These are phyloP conservation scores for Penicillium cosmopolitanum DNA, from an alignment of 495 filamentous ascomycete genomes.

Conservation along the genomic window DNA sequence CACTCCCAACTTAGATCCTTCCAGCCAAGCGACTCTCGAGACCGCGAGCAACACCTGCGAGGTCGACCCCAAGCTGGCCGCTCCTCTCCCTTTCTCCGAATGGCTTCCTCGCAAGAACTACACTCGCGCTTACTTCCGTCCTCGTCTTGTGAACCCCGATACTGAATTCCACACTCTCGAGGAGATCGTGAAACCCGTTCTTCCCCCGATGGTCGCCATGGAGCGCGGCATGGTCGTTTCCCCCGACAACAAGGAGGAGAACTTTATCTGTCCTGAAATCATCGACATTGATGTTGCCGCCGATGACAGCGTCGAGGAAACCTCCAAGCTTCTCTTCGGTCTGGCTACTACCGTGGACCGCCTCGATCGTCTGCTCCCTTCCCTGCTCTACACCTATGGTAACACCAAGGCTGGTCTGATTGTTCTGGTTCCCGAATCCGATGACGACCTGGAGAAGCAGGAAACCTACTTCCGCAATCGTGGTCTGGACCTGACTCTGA, in stretches of 20 bases:
- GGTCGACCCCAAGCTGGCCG: constrained; percentile 40
- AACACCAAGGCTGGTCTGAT: constrained; percentile 53
- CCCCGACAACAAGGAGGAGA: constrained; percentile 37
- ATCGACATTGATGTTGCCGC: constrained; percentile 50
- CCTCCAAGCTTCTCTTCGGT: constrained; percentile 55
- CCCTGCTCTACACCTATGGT: constrained; percentile 53
- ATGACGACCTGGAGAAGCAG: constrained; percentile 47
- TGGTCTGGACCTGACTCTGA: constrained; percentile 59
- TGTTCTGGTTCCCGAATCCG: constrained; percentile 52
- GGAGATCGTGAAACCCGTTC: constrained; percentile 45
- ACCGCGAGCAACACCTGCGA: constrained; percentile 35
- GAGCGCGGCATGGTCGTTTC: constrained; percentile 53
- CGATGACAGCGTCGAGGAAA: constrained; percentile 50
- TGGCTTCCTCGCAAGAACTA: constrained; percentile 55
- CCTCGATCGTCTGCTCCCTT: constrained; percentile 51
- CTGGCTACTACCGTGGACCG: constrained; percentile 55
- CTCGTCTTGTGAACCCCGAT: constrained; percentile 41
- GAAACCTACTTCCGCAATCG: constrained; percentile 52
- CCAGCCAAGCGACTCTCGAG: constrained; percentile 22
- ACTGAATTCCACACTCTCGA: constrained; percentile 48
- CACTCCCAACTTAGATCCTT: constrained; percentile 19
- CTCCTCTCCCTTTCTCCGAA: constrained; percentile 47
- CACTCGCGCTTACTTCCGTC: constrained; percentile 52
- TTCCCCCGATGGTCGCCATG: constrained; percentile 49
- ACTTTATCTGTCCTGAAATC: constrained; percentile 49